Base-by-base conservation (phyloP, 306 rosid genomes). In the Inga oerstediana region DNA sequence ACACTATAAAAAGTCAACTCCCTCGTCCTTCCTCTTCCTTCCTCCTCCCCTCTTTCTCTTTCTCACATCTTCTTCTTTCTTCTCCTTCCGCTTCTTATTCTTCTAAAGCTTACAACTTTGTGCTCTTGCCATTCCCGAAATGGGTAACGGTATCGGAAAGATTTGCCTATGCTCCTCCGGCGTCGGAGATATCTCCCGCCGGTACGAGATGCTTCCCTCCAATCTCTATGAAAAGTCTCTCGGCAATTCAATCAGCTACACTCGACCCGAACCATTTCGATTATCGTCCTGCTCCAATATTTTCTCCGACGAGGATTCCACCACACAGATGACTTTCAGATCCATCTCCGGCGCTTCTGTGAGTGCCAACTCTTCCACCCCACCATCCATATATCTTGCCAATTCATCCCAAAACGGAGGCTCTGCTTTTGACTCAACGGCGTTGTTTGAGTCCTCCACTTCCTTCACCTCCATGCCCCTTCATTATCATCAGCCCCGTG, bases 341-440 rank as follows among this genome's bases (percentile, higher is more conserved):
- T 86, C 92, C 1, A 91, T 95, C 30, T 90, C 92, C 56, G 91
- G 98, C 1, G 97, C 98, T 35, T 89, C 93, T 7, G 93, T 93
- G 34, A 92, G 97, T 67, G 98, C 98, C 78, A 95, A 95, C 91
- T 74, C 81, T 14, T 92, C 87, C 48, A 80, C 94, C 3, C 89
- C 93, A 0, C 86, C 91, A 43, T 95, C 97, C 30, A 87, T 89
- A 15, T 85, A 87, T n/a, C 84, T 89, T 30, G 65, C 73, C 5
- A 92, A 90, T 48, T 79, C 86, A 2, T 69, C 67, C 51, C 89
- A 80, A 5, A 87, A 87, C 32, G 74, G 86, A 64, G 30, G 34
- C 24, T 49, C 75, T 3, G 79, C 70, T 43, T 74, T 84, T 78
- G 97, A 94, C 37, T 86, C 91, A 2, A 90, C 92, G 10, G 91